phyloP scores from a whole-genome alignment of 192 early-diverging fungal genomes.

The Backusella morwellensis region DNA sequence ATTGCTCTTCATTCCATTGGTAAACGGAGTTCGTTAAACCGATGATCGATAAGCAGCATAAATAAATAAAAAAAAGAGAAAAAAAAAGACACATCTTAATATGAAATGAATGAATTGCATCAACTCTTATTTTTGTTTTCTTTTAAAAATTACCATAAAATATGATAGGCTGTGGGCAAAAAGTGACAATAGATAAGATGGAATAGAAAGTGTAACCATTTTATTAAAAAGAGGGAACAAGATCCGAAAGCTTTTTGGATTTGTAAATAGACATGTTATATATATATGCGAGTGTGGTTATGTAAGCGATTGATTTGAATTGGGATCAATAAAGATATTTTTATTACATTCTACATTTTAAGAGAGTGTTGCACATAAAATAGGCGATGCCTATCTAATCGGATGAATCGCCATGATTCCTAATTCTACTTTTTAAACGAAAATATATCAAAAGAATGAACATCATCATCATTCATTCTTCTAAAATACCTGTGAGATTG shows the following conservation, averaged over 20 bases:
- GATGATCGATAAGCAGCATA: slow-evolving; percentile 2
- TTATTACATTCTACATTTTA: too few relatives aligned
- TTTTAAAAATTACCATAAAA: slow-evolving; percentile 7
- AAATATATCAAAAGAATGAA: not conserved
- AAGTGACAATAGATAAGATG: not conserved
- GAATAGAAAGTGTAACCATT: not conserved
- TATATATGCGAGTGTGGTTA: too few relatives aligned
- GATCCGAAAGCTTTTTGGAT: not conserved
- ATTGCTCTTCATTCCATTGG: not conserved
- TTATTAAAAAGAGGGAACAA: not conserved
- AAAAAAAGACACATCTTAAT: not conserved
- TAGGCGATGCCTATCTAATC: too few relatives aligned
- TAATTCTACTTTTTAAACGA: not conserved
- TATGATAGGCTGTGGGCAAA: not conserved
- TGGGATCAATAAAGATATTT: too few relatives aligned
- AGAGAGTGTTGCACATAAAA: too few relatives aligned
- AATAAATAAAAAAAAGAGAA: not conserved
- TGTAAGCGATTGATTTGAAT: too few relatives aligned
- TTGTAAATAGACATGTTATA: too few relatives aligned
- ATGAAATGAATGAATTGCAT: not conserved
- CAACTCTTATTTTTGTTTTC: not conserved
- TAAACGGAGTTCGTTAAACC: not conserved
- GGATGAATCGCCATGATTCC: not conserved
- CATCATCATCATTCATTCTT: not conserved
- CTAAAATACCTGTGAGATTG: too few relatives aligned